These are phyloP conservation scores for Viridothelium virens DNA, from an alignment of 495 filamentous ascomycete species.

Conservation along the genomic window DNA sequence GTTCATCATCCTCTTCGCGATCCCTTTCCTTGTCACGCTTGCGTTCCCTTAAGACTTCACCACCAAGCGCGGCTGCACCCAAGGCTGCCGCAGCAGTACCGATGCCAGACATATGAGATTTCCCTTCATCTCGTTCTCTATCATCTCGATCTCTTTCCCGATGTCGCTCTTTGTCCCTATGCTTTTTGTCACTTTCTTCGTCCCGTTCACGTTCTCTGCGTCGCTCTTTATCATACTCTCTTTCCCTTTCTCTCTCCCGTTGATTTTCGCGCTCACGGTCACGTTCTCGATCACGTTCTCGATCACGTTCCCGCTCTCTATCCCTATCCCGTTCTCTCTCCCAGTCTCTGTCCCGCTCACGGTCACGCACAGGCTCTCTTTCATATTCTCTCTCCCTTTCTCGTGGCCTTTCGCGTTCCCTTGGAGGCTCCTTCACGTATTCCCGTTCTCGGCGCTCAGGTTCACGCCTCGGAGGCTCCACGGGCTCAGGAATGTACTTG, in stretches of 20 bases:
- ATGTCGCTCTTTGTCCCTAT: slow-evolving; percentile 17
- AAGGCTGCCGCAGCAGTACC: not conserved
- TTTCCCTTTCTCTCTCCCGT: slow-evolving; percentile 19
- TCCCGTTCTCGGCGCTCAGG: slow-evolving; percentile 12
- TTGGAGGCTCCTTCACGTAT: not conserved
- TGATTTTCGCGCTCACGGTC: slow-evolving; percentile 24
- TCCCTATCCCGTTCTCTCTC: slow-evolving; percentile 28
- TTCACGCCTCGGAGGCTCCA: slow-evolving; percentile 7
- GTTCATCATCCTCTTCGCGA: slow-evolving; percentile 21
- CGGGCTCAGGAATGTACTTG: slow-evolving; percentile 2
- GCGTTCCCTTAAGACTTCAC: slow-evolving; percentile 5
- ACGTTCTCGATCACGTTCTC: slow-evolving; percentile 26
- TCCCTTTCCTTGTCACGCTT: slow-evolving; percentile 5
- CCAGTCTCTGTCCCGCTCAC: slow-evolving; percentile 21
- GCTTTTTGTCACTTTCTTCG: slow-evolving; percentile 17
- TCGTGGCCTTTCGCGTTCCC: slow-evolving; percentile 13
- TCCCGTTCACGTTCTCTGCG: slow-evolving; percentile 16
- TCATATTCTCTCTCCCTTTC: slow-evolving; percentile 12
- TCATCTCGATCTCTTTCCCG: slow-evolving; percentile 16
- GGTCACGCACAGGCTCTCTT: slow-evolving; percentile 4
- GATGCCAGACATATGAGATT: not conserved
- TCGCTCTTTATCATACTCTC: slow-evolving; percentile 21
- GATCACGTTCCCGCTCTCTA: slow-evolving; percentile 19
- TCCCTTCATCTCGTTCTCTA: slow-evolving; percentile 16
- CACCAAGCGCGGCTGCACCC: not conserved